A percentile compares a stretch with the other conserved stretches of the same genome.
phyloP scores from a whole-genome alignment of 2,329 filamentous ascomycete species.

The Anisogramma anomala region DNA sequence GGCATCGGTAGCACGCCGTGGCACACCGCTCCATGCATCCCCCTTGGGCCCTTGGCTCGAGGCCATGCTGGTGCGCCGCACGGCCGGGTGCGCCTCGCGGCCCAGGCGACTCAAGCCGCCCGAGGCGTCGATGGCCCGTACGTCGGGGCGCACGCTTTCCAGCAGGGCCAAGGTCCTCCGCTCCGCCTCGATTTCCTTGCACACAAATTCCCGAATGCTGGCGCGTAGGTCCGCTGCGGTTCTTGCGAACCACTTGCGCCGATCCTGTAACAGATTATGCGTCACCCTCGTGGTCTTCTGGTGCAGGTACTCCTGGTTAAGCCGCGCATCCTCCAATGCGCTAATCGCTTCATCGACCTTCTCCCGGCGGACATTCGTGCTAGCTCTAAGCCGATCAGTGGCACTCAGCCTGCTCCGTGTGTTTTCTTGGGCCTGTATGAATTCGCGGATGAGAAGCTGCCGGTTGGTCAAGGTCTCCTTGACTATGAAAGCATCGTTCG shows the following conservation, averaged over 20 bases:
- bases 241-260: constrained; percentile 79
- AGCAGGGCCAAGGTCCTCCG: constrained; percentile 80
- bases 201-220: constrained; percentile 81
- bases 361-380: constrained; percentile 76
- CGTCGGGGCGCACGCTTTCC: constrained; percentile 87
- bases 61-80: constrained; percentile 63
- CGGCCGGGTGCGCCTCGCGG: constrained; percentile 70
- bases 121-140: constrained; percentile 81
- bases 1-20: constrained; percentile 62
- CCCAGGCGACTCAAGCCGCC: constrained; percentile 84
- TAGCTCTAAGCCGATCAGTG: constrained; percentile 78
- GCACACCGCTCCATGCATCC: constrained; percentile 96
- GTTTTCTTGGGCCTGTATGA: constrained; percentile 78
- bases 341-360: constrained; percentile 98
- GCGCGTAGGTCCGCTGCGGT: constrained; percentile 74
- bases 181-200: constrained; percentile 92
- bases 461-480: constrained; percentile 97
- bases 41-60: constrained; percentile 92
- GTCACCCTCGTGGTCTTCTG: constrained; percentile 86
- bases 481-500: constrained; percentile 89
- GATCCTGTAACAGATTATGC: constrained; percentile 75
- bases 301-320: constrained; percentile 67
- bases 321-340: constrained; percentile 75
- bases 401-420: constrained; percentile 74
- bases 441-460: constrained; percentile 87